Conservation (phyloP, 495 filamentous ascomycete species). For the Usnea hakonensis region DNA sequence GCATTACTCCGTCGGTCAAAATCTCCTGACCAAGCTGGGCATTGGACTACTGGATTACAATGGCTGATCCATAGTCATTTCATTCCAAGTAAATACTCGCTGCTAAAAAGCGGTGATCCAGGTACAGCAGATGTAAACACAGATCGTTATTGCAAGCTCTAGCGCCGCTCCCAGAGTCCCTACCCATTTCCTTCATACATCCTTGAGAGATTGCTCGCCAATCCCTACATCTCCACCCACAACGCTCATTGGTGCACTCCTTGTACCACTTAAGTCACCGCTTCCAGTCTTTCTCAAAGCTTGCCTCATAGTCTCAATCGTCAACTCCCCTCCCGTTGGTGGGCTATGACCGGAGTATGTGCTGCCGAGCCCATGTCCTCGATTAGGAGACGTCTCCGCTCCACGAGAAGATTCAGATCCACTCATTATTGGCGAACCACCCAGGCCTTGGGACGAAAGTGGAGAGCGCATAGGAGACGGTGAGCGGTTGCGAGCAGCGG, state of each 20-base stretch:
- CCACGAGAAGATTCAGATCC: slow-evolving; percentile 59
- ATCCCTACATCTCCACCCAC: slow-evolving; percentile 34
- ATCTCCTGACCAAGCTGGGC: neutral
- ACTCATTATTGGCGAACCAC: slow-evolving; percentile 60
- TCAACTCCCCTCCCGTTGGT: slow-evolving; percentile 58
- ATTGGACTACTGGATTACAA: neutral
- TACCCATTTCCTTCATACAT: neutral
- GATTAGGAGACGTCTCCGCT: slow-evolving; percentile 50
- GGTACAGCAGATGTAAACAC: slow-evolving; percentile 12
- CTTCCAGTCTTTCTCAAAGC: slow-evolving; percentile 74
- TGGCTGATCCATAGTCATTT: slow-evolving; percentile 3
- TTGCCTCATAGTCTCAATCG: slow-evolving; percentile 86
- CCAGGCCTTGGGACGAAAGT: slow-evolving; percentile 53
- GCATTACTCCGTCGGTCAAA: slow-evolving; percentile 1
- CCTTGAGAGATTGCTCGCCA: slow-evolving; percentile 29
- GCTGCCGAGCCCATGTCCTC: slow-evolving; percentile 29
- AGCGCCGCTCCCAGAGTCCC: neutral
- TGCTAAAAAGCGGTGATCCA: slow-evolving; percentile 8
- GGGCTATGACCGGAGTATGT: slow-evolving; percentile 36
- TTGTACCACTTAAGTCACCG: slow-evolving; percentile 60
- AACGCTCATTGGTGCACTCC: slow-evolving; percentile 56
- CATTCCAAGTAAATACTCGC: slow-evolving; percentile 9
- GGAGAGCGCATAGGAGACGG: slow-evolving; percentile 66
- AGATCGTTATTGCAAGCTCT: slow-evolving; percentile 3
- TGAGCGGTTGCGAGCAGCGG: slow-evolving; percentile 53